Evolutionary conservation across 1,284 basidiomycete species (phyloP).

Genomic region (Amylostereum chailletii): DNA sequence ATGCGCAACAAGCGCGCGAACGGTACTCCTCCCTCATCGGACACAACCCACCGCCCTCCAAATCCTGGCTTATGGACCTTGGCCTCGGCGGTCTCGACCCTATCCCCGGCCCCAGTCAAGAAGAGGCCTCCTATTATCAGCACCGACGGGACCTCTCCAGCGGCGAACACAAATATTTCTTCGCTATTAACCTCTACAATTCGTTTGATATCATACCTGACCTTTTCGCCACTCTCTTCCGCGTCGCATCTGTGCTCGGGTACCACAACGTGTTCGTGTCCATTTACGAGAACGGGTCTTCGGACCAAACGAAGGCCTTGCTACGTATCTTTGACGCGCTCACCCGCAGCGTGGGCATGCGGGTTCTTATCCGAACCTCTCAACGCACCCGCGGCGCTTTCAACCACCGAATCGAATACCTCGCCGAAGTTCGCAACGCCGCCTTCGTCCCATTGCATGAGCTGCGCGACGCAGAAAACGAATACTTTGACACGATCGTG

Average conservation of each 20-base stretch:
- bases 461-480: slow-evolving; percentile 79
- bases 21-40: slow-evolving; percentile 80
- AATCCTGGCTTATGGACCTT: slow-evolving; percentile 54
- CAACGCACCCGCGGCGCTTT: slow-evolving; percentile 90
- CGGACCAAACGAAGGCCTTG: slow-evolving; percentile 93
- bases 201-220: slow-evolving; percentile 98
- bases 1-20: slow-evolving; percentile 75
- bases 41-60: slow-evolving; percentile 50
- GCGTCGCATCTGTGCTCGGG: slow-evolving; percentile 80
- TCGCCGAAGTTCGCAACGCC: slow-evolving; percentile 92
- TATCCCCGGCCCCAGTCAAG: slow-evolving; percentile 20
- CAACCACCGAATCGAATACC: slow-evolving; percentile 96
- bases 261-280: slow-evolving; percentile 96
- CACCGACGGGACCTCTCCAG: slow-evolving; percentile 35
- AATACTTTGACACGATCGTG: slow-evolving; percentile 89
- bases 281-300: slow-evolving; percentile 96
- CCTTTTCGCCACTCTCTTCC: slow-evolving; percentile 92
- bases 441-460: slow-evolving; percentile 92
- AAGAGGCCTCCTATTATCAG: slow-evolving; percentile 18
- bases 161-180: slow-evolving; percentile 90
- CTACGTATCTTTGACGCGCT: slow-evolving; percentile 89
- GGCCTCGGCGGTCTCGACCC: slow-evolving; percentile 41
- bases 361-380: slow-evolving; percentile 85
- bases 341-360: slow-evolving; percentile 79
- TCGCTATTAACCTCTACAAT: slow-evolving; percentile 96